A percentile compares a stretch with the other conserved stretches of the same genome.
Conservation (phyloP, 352 stramenopile genomes). For the Phytophthora pluvialis region DNA sequence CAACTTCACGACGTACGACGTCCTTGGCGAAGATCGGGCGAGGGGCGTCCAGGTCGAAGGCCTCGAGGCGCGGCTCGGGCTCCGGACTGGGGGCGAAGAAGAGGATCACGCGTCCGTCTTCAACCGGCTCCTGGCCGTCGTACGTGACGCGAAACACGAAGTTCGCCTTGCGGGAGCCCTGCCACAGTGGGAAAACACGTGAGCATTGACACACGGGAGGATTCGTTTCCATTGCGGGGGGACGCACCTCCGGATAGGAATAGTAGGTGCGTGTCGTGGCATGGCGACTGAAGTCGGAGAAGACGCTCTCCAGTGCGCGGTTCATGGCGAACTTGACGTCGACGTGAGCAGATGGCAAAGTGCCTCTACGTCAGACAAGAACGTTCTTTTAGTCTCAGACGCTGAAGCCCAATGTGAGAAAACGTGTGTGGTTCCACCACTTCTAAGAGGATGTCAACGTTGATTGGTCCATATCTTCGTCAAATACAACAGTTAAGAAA, state of each 20-base stretch:
- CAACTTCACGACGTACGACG: slow-evolving; percentile 39
- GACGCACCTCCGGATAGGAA: slow-evolving; percentile 60
- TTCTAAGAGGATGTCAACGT: neutral
- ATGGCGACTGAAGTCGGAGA: slow-evolving; percentile 62
- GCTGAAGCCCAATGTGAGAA: slow-evolving; percentile 19
- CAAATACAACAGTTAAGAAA: too few species aligned
- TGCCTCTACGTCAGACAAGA: slow-evolving; percentile 21
- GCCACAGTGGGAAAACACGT: neutral
- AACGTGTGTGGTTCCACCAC: slow-evolving; percentile 4
- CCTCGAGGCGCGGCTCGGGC: slow-evolving; percentile 60
- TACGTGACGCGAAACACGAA: slow-evolving; percentile 66
- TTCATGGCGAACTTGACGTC: slow-evolving; percentile 49
- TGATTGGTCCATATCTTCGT: slow-evolving; percentile 7
- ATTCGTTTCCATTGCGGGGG: neutral
- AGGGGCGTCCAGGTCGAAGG: slow-evolving; percentile 62
- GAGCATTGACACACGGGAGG: neutral
- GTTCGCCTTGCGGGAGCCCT: slow-evolving; percentile 54
- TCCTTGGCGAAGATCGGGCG: slow-evolving; percentile 74
- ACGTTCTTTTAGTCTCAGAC: slow-evolving; percentile 14
- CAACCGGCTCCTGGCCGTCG: slow-evolving; percentile 40
- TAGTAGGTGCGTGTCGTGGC: slow-evolving; percentile 54
- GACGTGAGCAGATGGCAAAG: slow-evolving; percentile 19
- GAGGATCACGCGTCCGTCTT: slow-evolving; percentile 59
- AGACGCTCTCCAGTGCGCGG: slow-evolving; percentile 72
- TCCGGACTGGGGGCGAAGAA: slow-evolving; percentile 57